A percentile compares a stretch with the other conserved stretches of the same genome.
Conservation (phyloP, 2,329 filamentous ascomycete genomes). For the Emydomyces testavorans region DNA sequence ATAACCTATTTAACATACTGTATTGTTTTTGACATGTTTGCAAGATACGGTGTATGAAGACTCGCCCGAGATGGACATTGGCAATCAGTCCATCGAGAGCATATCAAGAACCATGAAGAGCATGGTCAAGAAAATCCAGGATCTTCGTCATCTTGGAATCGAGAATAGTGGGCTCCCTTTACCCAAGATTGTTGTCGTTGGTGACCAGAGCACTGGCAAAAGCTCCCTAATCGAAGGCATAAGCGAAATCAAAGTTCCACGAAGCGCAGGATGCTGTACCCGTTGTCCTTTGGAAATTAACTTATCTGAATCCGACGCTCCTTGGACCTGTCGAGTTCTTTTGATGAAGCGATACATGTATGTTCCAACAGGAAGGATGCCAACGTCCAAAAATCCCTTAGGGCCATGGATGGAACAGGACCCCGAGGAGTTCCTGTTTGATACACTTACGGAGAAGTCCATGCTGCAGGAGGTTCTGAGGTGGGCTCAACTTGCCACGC, state of each 20-base stretch:
- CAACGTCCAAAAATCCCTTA: slow-evolving; percentile 45
- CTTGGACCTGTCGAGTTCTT: slow-evolving; percentile 58
- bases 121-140: slow-evolving; percentile 35
- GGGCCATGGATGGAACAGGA: slow-evolving; percentile 52
- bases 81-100: slow-evolving; percentile 20
- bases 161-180: slow-evolving; percentile 55
- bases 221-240: slow-evolving; percentile 55
- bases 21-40: not conserved
- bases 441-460: slow-evolving; percentile 47
- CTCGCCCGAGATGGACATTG: not conserved
- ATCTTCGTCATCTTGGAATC: slow-evolving; percentile 61
- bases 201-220: slow-evolving; percentile 77
- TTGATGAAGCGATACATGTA: slow-evolving; percentile 56
- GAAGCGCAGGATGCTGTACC: slow-evolving; percentile 63
- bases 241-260: slow-evolving; percentile 57
- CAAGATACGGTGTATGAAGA: slow-evolving; percentile 12
- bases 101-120: slow-evolving; percentile 28
- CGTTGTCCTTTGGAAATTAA: slow-evolving; percentile 72
- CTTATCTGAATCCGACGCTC: slow-evolving; percentile 44
- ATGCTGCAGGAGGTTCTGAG: slow-evolving; percentile 57
- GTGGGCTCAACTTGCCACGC: slow-evolving; percentile 64
- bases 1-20: not conserved
- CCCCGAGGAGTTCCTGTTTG: slow-evolving; percentile 46
- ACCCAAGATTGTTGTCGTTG: slow-evolving; percentile 70
- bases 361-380: slow-evolving; percentile 35